Base-by-base conservation (phyloP, 192 early-diverging fungal genomes). In the Umbelopsis vinacea region DNA sequence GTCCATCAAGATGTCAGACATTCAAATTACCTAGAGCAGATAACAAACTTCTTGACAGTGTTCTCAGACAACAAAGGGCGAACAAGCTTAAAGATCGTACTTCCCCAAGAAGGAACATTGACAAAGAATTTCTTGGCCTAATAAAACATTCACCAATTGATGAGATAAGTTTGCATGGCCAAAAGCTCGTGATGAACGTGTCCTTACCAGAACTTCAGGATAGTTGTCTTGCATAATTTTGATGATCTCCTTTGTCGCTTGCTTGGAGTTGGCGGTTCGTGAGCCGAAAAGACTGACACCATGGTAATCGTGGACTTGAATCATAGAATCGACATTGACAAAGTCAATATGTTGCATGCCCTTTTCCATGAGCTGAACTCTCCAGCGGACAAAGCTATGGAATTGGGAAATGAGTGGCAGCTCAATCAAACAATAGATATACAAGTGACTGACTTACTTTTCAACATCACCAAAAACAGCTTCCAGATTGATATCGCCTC, bases 231-330 rank as follows among this genome's bases (percentile, higher is more conserved):
- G 84, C 81, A 89, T 77, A 45, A 88, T 54, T 48, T 85, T 75
- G 22, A 88, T 83, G 2, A 83, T 77, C 37, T 73, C 76, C 66
- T 83, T 85, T 15, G 87, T 88, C 14, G 88, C 88, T 19, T 76
- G 69, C 23, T 86, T 80, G 6, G 84, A 78, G 52, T 72, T 77
- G 38, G 81, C 76, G 76, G 85, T 82, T 71, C 82, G 85, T 43
- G 75, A 76, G 70, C 84, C 71, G 45, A 86, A 73, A 43, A 78
- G 54, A 2, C 81, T 71, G 12, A 87, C 87, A 40, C 81, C 83
- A 3, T 85, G 77, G 43, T 88, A 88, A 74, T 89, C 88, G 55
- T 89, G 88, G 50, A 89, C 84, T 71, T 87, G 85, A 48, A 89
- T 71, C 82, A 87, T 87, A 33, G 85, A 77, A 22, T 87, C 84